phyloP scores from a whole-genome alignment of 2,329 filamentous ascomycete genomes.

The Cryphonectria carpinicola region DNA sequence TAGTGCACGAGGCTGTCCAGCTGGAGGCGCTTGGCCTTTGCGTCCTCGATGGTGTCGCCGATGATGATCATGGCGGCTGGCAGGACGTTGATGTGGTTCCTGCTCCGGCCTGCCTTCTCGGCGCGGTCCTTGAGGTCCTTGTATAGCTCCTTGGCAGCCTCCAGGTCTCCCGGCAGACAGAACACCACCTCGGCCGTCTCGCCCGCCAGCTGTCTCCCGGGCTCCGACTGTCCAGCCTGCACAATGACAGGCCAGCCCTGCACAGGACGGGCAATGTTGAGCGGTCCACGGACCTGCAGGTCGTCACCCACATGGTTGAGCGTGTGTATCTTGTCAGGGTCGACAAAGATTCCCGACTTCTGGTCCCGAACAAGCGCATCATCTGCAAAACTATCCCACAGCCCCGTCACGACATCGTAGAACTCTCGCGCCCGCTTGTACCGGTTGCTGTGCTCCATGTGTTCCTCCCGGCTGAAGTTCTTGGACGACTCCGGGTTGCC shows the following conservation, averaged over 20 bases:
- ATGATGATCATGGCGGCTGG: slow-evolving; percentile 55
- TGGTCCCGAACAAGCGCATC: slow-evolving; percentile 56
- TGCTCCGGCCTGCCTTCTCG: slow-evolving; percentile 48
- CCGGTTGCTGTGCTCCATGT: slow-evolving; percentile 52
- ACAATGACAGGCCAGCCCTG: slow-evolving; percentile 61
- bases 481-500: slow-evolving; percentile 55
- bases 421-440: slow-evolving; percentile 57
- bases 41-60: slow-evolving; percentile 53
- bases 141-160: slow-evolving; percentile 51
- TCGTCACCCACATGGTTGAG: slow-evolving; percentile 55
- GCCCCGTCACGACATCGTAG: slow-evolving; percentile 55
- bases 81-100: slow-evolving; percentile 53
- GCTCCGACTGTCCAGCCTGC: slow-evolving; percentile 57
- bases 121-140: slow-evolving; percentile 55
- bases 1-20: slow-evolving; percentile 58
- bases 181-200: slow-evolving; percentile 59
- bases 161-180: slow-evolving; percentile 52
- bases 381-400: slow-evolving; percentile 60
- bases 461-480: slow-evolving; percentile 56
- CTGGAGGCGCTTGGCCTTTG: slow-evolving; percentile 50
- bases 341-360: slow-evolving; percentile 52
- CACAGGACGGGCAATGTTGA: slow-evolving; percentile 57
- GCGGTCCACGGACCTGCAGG: slow-evolving; percentile 50
- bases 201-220: slow-evolving; percentile 53
- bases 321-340: slow-evolving; percentile 56